Percentiles rank a stretch among this genome's conserved stretches.
Evolutionary conservation across 768 basidiomycete genomes (phyloP).

Genomic region (Auricularia auricula-judae): DNA sequence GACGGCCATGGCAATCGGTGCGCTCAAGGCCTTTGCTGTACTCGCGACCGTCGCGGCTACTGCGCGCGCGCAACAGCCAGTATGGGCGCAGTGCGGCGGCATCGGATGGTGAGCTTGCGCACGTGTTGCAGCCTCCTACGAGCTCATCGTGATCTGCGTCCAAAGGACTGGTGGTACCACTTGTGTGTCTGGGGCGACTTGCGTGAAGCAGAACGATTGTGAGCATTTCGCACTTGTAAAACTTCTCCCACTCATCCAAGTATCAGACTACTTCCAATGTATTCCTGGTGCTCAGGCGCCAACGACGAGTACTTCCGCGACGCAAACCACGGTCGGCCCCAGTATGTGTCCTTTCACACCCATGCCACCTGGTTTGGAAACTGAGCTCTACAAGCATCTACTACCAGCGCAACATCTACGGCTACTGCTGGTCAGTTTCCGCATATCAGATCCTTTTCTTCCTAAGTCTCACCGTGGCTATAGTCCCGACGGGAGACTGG

Average conservation of each 20-base stretch:
- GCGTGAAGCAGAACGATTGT: slow-evolving; percentile 36
- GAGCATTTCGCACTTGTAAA: slow-evolving; percentile 6
- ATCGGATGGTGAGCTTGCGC: slow-evolving; percentile 31
- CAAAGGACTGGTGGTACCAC: slow-evolving; percentile 38
- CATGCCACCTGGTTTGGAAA: background rate
- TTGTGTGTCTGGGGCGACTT: slow-evolving; percentile 34
- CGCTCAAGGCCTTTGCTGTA: background rate
- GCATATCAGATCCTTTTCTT: background rate
- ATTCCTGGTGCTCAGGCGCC: slow-evolving; percentile 24
- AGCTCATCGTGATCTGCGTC: background rate
- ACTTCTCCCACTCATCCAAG: too few relatives aligned
- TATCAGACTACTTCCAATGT: slow-evolving; percentile 39
- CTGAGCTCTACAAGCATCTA: slow-evolving; percentile 9
- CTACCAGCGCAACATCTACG: slow-evolving; percentile 9
- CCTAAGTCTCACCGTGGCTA: slow-evolving; percentile 13
- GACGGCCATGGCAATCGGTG: background rate
- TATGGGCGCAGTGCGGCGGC: slow-evolving; percentile 40
- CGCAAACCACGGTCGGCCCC: slow-evolving; percentile 12
- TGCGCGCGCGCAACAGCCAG: slow-evolving; percentile 22
- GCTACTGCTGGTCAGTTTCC: slow-evolving; percentile 2
- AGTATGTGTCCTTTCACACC: slow-evolving; percentile 5
- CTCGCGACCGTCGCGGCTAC: background rate
- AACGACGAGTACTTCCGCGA: slow-evolving; percentile 5
- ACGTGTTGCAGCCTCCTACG: background rate
- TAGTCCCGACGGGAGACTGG: slow-evolving; percentile 33